phyloP scores from a whole-genome alignment of 257 asterid genomes.

The Ballota nigra region DNA sequence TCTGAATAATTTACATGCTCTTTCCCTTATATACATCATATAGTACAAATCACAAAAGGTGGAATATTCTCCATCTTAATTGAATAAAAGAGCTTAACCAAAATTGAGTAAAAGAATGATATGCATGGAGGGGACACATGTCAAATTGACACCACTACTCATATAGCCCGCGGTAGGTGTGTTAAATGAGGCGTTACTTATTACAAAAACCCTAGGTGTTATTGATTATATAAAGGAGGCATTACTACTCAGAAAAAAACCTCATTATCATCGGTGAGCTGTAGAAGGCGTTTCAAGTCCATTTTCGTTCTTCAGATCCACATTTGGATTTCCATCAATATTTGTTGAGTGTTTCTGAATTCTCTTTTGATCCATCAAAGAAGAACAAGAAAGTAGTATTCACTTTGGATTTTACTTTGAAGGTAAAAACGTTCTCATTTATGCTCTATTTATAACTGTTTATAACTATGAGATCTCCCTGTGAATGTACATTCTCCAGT shows the following conservation, averaged over 20 bases:
- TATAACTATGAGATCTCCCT: neutral
- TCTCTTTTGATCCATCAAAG: slow-evolving; percentile 2
- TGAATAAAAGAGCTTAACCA: neutral
- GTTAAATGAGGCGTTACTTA: no score
- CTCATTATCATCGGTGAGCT: neutral
- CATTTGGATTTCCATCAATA: neutral
- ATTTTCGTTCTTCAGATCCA: no score
- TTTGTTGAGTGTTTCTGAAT: neutral
- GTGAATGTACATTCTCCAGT: neutral
- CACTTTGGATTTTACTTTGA: neutral
- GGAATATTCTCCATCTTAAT: neutral
- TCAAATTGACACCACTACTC: neutral
- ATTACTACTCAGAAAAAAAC: neutral
- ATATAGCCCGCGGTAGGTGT: slow-evolving; percentile 5
- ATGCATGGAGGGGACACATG: slow-evolving; percentile 14
- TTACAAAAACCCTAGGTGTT: no score
- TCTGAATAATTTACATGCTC: neutral
- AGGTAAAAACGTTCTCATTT: neutral
- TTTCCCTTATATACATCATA: neutral
- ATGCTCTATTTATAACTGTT: neutral
- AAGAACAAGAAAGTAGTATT: no score
- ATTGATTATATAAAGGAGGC: neutral
- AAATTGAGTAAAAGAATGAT: neutral
- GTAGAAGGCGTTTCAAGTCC: neutral
- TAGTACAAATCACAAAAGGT: neutral